These are phyloP conservation scores for Tricholomella constricta DNA, from an alignment of 768 basidiomycete species.

Conservation along the genomic window DNA sequence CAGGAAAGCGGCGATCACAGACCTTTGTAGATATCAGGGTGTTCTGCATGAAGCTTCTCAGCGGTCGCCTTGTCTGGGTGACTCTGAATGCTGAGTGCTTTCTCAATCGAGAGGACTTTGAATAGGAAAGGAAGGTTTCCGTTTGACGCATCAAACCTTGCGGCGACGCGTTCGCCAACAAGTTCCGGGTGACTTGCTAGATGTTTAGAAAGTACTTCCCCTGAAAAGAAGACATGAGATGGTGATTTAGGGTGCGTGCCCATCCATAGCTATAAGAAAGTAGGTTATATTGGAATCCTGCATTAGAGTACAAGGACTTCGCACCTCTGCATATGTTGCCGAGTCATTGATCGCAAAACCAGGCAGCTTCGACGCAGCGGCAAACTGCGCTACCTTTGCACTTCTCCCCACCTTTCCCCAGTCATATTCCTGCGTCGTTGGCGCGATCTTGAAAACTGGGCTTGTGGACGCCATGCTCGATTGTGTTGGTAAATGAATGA, in stretches of 20 bases:
- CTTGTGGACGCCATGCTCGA: neutral
- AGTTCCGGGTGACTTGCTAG: slow-evolving; percentile 68
- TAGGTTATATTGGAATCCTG: slow-evolving; percentile 6
- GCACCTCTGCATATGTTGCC: slow-evolving; percentile 91
- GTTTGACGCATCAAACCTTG: slow-evolving; percentile 52
- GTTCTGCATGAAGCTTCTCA: slow-evolving; percentile 60
- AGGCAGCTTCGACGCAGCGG: slow-evolving; percentile 57
- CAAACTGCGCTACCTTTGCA: slow-evolving; percentile 90
- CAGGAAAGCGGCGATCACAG: slow-evolving; percentile 18
- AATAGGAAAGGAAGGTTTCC: slow-evolving; percentile 90
- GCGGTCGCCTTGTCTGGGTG: slow-evolving; percentile 90
- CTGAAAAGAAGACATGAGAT: slow-evolving; percentile 38
- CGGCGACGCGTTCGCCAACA: slow-evolving; percentile 60
- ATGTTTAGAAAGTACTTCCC: slow-evolving; percentile 53
- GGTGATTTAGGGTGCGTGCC: slow-evolving; percentile 85
- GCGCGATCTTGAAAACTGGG: slow-evolving; percentile 75
- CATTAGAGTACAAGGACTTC: slow-evolving; percentile 22
- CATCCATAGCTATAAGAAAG: slow-evolving; percentile 85
- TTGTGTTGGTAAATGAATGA: neutral
- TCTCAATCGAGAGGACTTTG: slow-evolving; percentile 89
- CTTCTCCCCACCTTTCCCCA: slow-evolving; percentile 87
- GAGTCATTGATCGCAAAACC: slow-evolving; percentile 69
- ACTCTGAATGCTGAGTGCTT: slow-evolving; percentile 88
- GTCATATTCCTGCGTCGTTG: slow-evolving; percentile 88
- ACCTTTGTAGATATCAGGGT: slow-evolving; percentile 93